Conservation (phyloP, 257 asterid species). For the Gentiana macrophylla region DNA sequence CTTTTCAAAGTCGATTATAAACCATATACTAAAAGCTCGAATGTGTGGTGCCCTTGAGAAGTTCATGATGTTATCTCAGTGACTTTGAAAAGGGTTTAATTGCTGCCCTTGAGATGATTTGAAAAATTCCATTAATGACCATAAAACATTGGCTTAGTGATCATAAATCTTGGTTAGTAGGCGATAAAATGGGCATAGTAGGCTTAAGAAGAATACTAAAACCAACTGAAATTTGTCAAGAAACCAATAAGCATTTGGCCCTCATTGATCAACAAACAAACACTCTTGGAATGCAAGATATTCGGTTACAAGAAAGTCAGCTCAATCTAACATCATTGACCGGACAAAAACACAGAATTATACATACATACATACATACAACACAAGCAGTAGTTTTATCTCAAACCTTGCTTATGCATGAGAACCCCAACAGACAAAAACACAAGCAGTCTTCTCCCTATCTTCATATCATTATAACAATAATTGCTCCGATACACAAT, state of each 20-base stretch:
- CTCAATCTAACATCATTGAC: neutral
- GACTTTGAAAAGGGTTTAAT: too few species aligned
- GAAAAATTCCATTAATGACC: neutral
- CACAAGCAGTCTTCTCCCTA: neutral
- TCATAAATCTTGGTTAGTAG: neutral
- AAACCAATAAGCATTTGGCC: neutral
- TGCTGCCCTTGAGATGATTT: neutral
- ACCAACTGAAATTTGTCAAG: too few species aligned
- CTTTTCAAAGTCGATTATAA: too few species aligned
- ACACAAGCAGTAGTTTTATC: slow-evolving; percentile 6
- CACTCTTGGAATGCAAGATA: neutral
- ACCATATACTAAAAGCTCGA: neutral
- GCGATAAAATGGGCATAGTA: too few species aligned
- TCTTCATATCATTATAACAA: slow-evolving; percentile 8
- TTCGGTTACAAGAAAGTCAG: neutral
- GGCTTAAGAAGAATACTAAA: too few species aligned
- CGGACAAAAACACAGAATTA: neutral
- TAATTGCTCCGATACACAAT: neutral
- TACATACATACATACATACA: too few species aligned
- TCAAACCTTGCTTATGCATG: neutral
- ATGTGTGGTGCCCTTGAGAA: neutral
- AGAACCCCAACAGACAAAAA: neutral
- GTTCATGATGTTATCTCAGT: too few species aligned
- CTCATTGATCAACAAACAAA: neutral
- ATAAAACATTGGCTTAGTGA: too few species aligned